Percentiles rank a stretch among this genome's conserved stretches.
Conservation (phyloP, 2,329 filamentous ascomycete genomes). For the Beauveria sp. region DNA sequence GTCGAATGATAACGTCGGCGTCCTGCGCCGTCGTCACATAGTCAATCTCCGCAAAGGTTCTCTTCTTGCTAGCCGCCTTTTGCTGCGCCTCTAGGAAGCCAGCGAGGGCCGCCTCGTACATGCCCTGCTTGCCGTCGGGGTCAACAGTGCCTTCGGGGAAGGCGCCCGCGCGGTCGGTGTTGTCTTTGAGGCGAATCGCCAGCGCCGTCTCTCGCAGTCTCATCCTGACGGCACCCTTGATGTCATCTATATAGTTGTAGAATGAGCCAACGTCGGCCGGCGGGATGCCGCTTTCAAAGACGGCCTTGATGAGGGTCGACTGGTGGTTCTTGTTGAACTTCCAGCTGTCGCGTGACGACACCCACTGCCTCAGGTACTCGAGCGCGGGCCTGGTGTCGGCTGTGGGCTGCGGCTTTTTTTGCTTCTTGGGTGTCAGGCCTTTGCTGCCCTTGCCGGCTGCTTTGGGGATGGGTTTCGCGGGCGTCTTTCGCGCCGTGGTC, state of each 20-base stretch:
- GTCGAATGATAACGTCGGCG: constrained; percentile 40
- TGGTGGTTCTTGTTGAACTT: constrained; percentile 97
- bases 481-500: constrained; percentile 20
- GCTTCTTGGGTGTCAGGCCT: constrained; percentile 24
- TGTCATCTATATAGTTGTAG: constrained; percentile 67
- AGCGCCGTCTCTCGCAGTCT: constrained; percentile 60
- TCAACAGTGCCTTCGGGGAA: constrained; percentile 44
- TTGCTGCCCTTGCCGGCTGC: constrained; percentile 15
- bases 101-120: constrained; percentile 48
- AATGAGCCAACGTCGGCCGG: constrained; percentile 61
- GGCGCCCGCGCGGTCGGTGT: constrained; percentile 37
- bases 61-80: constrained; percentile 25
- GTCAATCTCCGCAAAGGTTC: constrained; percentile 45
- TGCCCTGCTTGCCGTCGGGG: constrained; percentile 40
- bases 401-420: constrained; percentile 27
- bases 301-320: constrained; percentile 73
- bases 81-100: constrained; percentile 34
- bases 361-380: constrained; percentile 70
- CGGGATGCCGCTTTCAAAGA: constrained; percentile 67
- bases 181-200: constrained; percentile 50
- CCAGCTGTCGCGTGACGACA: constrained; percentile 64
- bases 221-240: constrained; percentile 67
- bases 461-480: constrained; percentile 28
- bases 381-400: constrained; percentile 56
- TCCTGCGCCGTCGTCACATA: constrained; percentile 43